Evolutionary conservation across 257 asterid genomes (phyloP), one percentile per base, ranked within the genome.

Genomic region (Solanum tacnaense): DNA sequence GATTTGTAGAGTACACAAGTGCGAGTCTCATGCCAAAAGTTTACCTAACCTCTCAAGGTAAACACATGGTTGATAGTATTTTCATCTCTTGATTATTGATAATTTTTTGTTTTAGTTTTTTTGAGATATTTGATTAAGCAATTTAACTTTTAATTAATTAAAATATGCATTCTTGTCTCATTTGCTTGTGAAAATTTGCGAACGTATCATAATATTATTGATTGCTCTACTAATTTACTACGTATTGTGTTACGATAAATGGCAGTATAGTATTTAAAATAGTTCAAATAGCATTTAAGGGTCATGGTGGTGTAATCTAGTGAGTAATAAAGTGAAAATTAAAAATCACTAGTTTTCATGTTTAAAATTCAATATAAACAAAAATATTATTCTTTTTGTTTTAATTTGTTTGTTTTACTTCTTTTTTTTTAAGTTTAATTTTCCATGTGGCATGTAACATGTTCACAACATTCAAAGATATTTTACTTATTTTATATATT

Each of bases 281-380:
- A 18, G n/a, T 56, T 56, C 23, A 56, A 56, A 56, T 18, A 56
- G 4, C 62, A 52, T 52, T 16, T 6, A 52, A 52, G 62, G 62
- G 62, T 52, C 62, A 0, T 16, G 65, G 4, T 0, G 23, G 4
- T 0, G n/a, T 18, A 18, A 52, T 18, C 0, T 16, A 52, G 10
- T 52, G 62, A 52, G 23, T 52, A 52, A 52, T 52, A 52, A 52
- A 16, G n/a, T 18, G n/a, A 16, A 52, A 56, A 56, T 56, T 56
- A 56, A 18, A 49, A 49, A 15, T 49, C 6, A 49, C 60, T 1
- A 5, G 8, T 49, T 49, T 2, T 4, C 6, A 46, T 0, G 6
- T 13, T 46, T 46, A 46, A 46, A 46, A 12, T 46, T 11, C 18
- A 46, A 52, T 1, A 52, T 52, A 16, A 52, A 2, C 2, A 56